Evolutionary conservation across 2,329 filamentous ascomycete species (phyloP), one percentile per base, ranked within the genome.

Genomic region (Calonectria leucothoes): DNA sequence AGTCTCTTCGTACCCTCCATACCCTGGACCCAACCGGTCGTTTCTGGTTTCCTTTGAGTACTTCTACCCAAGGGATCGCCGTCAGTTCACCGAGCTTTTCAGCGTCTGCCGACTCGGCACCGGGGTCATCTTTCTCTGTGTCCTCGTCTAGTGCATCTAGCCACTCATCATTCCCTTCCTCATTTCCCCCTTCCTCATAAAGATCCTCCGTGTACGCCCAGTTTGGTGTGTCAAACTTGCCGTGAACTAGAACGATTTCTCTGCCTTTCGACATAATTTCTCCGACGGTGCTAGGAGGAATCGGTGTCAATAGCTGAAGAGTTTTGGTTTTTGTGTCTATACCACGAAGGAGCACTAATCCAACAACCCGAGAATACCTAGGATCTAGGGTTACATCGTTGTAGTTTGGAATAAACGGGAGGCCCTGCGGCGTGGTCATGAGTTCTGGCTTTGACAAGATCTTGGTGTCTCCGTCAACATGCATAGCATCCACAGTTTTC

Each of bases 121-220:
- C 81, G 0, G 79, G 81, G 12, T 78, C 79, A 33, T 85, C 84
- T 2, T 83, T 82, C 20, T 81, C 83, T 0, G 81, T 82, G 4
- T 83, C 84, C 23, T 84, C 84, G 5, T 83, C 83, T 29, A 80
- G 82, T 1, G 81, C 75, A 39, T 86, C 83, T 35, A 82, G 69
- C 37, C 80, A 78, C 29, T 73, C 76, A 51, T 79, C 79, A 12
- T 74, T 78, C 12, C 76, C 79, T 10, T 85, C 84, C 8, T 82
- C 80, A 42, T 75, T 71, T 1, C 72, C 80, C 17, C 83, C 82
- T 75, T 81, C 82, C 37, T 82, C 77, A 75, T 91, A 88, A 20
- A 92, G 76, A 42, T 93, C 90, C 80, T 94, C 93, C 0, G 90
- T 90, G 74, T 93, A 94, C 1, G 92, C 91, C 93, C 93, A 95